Evolutionary conservation across 2,329 filamentous ascomycete species (phyloP), one percentile per base, ranked within the genome.

Genomic region (Stachybotrys chartarum): DNA sequence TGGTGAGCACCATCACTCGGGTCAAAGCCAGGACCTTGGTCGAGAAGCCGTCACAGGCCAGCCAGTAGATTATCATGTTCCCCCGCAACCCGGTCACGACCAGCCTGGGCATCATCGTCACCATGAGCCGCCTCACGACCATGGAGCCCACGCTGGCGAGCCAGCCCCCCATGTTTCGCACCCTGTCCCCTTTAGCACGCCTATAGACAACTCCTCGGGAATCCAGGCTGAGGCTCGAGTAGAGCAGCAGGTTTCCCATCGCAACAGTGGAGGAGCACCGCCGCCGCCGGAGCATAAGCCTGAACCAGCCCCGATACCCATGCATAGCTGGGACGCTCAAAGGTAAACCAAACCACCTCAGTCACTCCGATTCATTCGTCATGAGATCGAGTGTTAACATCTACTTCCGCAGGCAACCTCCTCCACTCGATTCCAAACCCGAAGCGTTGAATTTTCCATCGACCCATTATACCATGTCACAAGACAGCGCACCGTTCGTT

Each of bases 361-460:
- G 17, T 17, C 30, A 42, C 35, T 42, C 3, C 35, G 10, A 8
- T 14, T 5, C n/a, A 16, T 7, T 8, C 49, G 10, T 30, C 48
- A 48, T 16, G 11, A 50, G 18, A n/a, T n/a, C 6, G 35, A 14
- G 8, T 46, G 52, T 31, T 32, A 17, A 14, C n/a, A 7, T 18
- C 14, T 35, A 51, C 30, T 47, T 54, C 30, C 51, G 57, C 61
- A 89, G 86, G 67, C 82, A 86, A 63, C 73, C 85, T 49, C 84
- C 85, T 56, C 84, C 84, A 11, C 55, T 70, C 47, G 72, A 88
- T 65, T 90, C 91, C 6, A 87, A 79, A 66, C 92, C 92, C 8
- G 94, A 97, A 77, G 93, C 91, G 7, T 77, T 83, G 58, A 90
- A 95, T 69, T 88, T 97, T 66, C 90, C 91, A 16, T 79, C 80